Evolutionary conservation across 345 rosid species (phyloP).

Genomic region (Turnera subulata): DNA sequence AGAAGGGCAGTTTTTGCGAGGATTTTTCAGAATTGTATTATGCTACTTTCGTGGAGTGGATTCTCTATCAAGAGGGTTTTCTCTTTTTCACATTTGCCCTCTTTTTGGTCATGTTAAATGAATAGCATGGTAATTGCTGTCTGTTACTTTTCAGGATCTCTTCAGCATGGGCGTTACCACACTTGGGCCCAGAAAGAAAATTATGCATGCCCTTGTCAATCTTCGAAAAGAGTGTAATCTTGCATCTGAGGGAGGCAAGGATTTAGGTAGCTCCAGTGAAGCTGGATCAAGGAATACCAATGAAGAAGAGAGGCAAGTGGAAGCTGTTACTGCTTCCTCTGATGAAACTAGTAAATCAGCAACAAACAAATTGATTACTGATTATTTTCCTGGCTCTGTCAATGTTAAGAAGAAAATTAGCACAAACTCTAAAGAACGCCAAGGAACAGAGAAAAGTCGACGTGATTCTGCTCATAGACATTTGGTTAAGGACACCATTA

Average conservation of each 20-base stretch:
- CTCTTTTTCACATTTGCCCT: too few species aligned
- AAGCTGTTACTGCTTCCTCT: conserved; percentile 26
- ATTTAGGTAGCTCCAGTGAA: conserved; percentile 4
- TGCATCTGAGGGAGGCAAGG: conserved; percentile 25
- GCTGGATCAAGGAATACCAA: conserved; percentile 18
- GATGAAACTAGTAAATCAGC: conserved; percentile 41
- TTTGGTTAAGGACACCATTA: conserved; percentile 31
- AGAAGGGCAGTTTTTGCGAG: too few species aligned
- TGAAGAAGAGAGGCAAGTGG: conserved; percentile 32
- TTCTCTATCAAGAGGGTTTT: not conserved
- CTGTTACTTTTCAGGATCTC: conserved; percentile 48
- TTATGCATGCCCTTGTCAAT: conserved; percentile 61
- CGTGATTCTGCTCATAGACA: conserved; percentile 34
- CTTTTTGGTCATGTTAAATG: conserved; percentile 5
- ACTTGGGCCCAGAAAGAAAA: conserved; percentile 92
- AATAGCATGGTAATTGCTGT: not conserved
- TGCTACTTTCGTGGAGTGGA: too few species aligned
- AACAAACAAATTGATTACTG: conserved; percentile 79
- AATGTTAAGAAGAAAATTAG: conserved; percentile 32
- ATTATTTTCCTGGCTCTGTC: conserved; percentile 57
- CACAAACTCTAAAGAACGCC: conserved; percentile 27
- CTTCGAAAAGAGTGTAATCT: conserved; percentile 36
- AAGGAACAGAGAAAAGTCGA: conserved; percentile 23
- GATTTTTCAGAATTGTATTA: too few species aligned
- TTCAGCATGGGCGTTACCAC: conserved; percentile 70